phyloP scores from a whole-genome alignment of 2,329 filamentous ascomycete genomes.

The Aspergillus costaricaensis region DNA sequence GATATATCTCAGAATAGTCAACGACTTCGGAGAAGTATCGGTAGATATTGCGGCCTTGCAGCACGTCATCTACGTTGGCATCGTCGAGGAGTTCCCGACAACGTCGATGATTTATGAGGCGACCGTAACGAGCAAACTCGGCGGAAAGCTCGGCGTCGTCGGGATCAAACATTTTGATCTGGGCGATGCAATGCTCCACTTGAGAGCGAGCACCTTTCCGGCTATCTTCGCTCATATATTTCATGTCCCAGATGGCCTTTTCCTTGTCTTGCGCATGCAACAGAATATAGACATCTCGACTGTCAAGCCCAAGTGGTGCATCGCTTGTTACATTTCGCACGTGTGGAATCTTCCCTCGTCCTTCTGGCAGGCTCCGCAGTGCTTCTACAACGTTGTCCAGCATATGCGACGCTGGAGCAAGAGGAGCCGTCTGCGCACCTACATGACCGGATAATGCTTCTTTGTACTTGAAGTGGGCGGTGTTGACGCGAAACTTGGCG shows the following conservation, averaged over 20 bases:
- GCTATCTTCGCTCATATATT: conserved; percentile 12
- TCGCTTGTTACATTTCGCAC: conserved; percentile 20
- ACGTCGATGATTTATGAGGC: conserved; percentile 17
- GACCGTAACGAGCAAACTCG: conserved; percentile 20
- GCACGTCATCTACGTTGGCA: conserved; percentile 23
- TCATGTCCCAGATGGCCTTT: conserved; percentile 15
- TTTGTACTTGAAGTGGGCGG: conserved; percentile 13
- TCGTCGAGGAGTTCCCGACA: conserved; percentile 22
- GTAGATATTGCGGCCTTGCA: conserved; percentile 26
- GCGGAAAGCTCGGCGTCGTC: not conserved
- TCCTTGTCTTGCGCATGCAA: conserved; percentile 1
- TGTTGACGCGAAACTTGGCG: conserved; percentile 21
- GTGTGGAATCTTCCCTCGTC: conserved; percentile 12
- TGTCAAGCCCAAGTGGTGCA: conserved; percentile 17
- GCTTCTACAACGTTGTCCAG: conserved; percentile 21
- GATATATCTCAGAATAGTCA: conserved; percentile 20
- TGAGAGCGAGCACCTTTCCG: not conserved
- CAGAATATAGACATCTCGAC: conserved; percentile 15
- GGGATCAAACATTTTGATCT: conserved; percentile 11
- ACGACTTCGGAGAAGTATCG: conserved; percentile 22
- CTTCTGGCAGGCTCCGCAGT: conserved; percentile 17
- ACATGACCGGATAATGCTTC: conserved; percentile 20
- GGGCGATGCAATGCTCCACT: conserved; percentile 18
- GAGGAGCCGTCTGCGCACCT: conserved; percentile 17
- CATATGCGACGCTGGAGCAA: conserved; percentile 19